Conservation (phyloP, 306 rosid species). For the Cyamopsis tetragonoloba region DNA sequence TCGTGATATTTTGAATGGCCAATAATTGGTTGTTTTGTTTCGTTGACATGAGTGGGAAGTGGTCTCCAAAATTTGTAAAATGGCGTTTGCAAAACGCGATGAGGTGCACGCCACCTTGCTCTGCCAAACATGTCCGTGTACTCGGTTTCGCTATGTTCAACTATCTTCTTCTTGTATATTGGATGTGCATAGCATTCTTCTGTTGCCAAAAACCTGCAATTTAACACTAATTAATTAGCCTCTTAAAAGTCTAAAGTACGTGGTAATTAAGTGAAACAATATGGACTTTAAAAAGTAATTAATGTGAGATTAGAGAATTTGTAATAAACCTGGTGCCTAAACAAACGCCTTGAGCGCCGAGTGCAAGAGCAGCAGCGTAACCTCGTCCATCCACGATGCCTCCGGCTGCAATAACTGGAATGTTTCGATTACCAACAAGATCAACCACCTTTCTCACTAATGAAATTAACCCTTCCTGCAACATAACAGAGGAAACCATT, state of each 20-base stretch:
- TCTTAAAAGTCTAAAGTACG: no score
- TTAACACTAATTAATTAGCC: no score
- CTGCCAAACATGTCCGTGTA: conserved; percentile 72
- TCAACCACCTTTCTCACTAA: conserved; percentile 73
- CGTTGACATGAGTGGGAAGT: conserved; percentile 59
- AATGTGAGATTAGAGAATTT: not conserved
- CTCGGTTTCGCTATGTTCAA: conserved; percentile 61
- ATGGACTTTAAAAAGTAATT: no score
- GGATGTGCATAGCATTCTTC: conserved; percentile 85
- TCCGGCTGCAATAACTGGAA: conserved; percentile 88
- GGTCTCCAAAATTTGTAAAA: conserved; percentile 66
- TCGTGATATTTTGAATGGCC: conserved; percentile 65
- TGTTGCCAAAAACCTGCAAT: conserved; percentile 83
- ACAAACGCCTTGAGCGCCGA: conserved; percentile 78
- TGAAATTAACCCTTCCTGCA: conserved; percentile 67
- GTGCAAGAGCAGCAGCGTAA: conserved; percentile 88
- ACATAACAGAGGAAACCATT: not conserved
- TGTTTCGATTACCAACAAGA: conserved; percentile 59
- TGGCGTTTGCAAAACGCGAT: conserved; percentile 65
- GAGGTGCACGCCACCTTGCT: conserved; percentile 86
- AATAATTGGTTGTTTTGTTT: conserved; percentile 59
- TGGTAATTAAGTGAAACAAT: no score
- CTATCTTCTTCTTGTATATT: conserved; percentile 61
- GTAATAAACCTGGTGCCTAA: conserved; percentile 79
- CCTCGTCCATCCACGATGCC: conserved; percentile 75